These are phyloP conservation scores for Solanum paucissectum DNA, from an alignment of 257 asterid genomes.

Conservation along the genomic window DNA sequence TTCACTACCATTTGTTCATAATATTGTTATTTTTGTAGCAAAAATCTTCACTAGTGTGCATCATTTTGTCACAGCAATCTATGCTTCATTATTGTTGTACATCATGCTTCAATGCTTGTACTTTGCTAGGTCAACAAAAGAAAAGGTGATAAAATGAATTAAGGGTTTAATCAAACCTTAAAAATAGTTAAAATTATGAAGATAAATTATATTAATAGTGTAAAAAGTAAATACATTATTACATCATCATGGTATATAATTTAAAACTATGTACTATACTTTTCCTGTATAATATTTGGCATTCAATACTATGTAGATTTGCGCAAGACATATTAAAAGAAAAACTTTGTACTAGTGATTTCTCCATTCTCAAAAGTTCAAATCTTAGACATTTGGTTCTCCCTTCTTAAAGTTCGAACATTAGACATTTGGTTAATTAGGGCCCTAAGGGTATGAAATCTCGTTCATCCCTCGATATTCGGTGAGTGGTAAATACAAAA, in stretches of 20 bases:
- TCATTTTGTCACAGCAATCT: background rate
- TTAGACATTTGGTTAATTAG: too few species aligned
- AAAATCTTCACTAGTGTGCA: background rate
- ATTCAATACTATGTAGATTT: background rate
- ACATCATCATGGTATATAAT: background rate
- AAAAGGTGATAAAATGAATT: background rate
- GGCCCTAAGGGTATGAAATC: too few species aligned
- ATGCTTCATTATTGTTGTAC: background rate
- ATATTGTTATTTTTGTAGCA: background rate
- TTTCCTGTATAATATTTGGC: background rate
- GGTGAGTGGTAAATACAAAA: fast-evolving
- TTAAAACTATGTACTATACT: background rate
- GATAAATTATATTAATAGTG: background rate
- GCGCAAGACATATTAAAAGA: background rate
- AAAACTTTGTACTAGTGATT: background rate
- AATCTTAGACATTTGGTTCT: background rate
- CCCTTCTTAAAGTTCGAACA: too few species aligned
- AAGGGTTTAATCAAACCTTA: background rate
- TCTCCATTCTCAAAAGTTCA: background rate
- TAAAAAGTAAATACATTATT: background rate
- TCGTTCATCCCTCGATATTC: too few species aligned
- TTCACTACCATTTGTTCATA: background rate
- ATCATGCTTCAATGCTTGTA: background rate
- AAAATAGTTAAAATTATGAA: background rate
- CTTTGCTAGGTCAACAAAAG: background rate